These are phyloP conservation scores for Forsythia suspensa DNA, from an alignment of 257 asterid species.

Conservation along the genomic window DNA sequence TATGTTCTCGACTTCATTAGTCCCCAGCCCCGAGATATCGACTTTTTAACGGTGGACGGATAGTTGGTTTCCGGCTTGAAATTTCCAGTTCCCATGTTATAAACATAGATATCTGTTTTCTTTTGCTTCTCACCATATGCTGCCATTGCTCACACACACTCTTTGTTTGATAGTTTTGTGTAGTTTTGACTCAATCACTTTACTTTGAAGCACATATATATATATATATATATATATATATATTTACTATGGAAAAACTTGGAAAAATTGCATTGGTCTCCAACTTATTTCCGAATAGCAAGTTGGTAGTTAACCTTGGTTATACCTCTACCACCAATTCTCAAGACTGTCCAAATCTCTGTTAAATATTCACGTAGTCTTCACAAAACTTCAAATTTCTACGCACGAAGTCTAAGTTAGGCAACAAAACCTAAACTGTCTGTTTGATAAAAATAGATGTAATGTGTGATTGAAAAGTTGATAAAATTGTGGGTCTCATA, in stretches of 20 bases:
- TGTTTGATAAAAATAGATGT: no score
- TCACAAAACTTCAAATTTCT: neutral
- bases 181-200: neutral
- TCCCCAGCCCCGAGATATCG: conserved; percentile 36
- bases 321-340: neutral
- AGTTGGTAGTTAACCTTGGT: neutral
- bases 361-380: neutral
- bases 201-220: neutral
- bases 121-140: conserved; percentile 31
- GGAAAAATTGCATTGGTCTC: conserved; percentile 8
- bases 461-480: no score
- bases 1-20: conserved; percentile 58
- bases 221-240: neutral
- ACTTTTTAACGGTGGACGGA: conserved; percentile 24
- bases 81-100: conserved; percentile 38
- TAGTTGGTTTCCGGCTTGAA: conserved; percentile 17
- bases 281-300: neutral
- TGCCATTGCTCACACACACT: conserved; percentile 29
- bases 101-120: conserved; percentile 50
- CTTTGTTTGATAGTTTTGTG: neutral
- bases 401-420: neutral
- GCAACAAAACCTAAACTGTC: no score
- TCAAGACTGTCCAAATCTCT: no score
- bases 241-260: neutral
- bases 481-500: no score